phyloP scores from a whole-genome alignment of 441 rosid genomes.

The Croton setiger region DNA sequence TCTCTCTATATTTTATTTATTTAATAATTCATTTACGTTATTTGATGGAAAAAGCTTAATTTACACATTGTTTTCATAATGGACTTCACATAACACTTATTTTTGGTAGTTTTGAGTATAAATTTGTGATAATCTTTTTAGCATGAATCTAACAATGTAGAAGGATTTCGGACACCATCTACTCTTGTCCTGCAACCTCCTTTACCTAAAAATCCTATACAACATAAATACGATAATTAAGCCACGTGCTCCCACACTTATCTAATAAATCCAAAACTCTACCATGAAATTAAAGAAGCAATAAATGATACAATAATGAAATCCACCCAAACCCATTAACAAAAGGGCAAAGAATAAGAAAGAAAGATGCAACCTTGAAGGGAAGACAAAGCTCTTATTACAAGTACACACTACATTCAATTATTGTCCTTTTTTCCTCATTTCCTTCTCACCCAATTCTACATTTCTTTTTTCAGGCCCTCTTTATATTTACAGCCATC shows the following conservation, averaged over 20 bases:
- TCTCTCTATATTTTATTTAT: no score
- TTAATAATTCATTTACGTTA: no score
- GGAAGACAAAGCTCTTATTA: not conserved
- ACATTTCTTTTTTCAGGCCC: not conserved
- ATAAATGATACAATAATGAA: not conserved
- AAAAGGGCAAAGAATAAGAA: not conserved
- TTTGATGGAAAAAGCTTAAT: no score
- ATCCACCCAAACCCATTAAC: not conserved
- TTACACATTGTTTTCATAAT: no score
- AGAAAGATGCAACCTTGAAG: constrained; percentile 2
- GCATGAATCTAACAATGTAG: no score
- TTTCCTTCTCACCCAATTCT: not conserved
- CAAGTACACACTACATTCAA: not conserved
- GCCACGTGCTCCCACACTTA: not conserved
- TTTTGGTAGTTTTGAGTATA: no score
- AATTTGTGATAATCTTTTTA: no score
- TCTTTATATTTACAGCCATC: not conserved
- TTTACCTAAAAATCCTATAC: no score
- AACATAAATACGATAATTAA: not conserved
- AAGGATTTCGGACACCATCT: no score
- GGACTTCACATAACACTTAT: no score
- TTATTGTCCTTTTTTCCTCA: constrained; percentile 4
- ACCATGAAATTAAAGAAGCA: not conserved
- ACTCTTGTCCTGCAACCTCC: no score
- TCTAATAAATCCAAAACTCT: not conserved